phyloP scores from a whole-genome alignment of 805 yeast genomes.

The Pichia eremophila region DNA sequence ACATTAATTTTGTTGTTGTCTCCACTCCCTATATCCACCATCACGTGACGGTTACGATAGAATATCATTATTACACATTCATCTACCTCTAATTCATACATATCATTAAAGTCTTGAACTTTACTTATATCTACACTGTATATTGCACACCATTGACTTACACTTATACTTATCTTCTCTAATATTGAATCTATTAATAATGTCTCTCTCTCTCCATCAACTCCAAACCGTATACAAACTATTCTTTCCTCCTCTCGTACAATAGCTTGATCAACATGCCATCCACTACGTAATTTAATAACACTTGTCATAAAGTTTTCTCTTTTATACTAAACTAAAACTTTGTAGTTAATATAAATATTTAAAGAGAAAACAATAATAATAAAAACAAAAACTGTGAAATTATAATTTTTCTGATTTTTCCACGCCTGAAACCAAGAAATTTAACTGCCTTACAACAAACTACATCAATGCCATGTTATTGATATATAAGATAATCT shows the following conservation, averaged over 20 bases:
- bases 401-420: too few species aligned
- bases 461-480: too few species aligned
- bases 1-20: constrained; percentile 92
- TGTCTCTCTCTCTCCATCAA: constrained; percentile 66
- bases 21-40: constrained; percentile 98
- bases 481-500: too few species aligned
- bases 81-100: constrained; percentile 63
- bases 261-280: constrained; percentile 98
- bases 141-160: constrained; percentile 78
- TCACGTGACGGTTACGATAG: constrained; percentile 87
- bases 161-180: constrained; percentile 69
- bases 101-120: constrained; percentile 83
- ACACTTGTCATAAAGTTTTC: background rate
- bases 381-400: too few species aligned
- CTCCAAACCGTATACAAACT: constrained; percentile 83
- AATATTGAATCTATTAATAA: constrained; percentile 86
- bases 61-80: constrained; percentile 92
- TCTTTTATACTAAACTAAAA: too few species aligned
- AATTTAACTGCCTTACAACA: too few species aligned
- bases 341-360: too few species aligned
- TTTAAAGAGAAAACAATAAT: too few species aligned
- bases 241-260: constrained; percentile 81
- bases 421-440: too few species aligned
- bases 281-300: constrained; percentile 65
- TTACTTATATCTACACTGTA: constrained; percentile 83